Percentiles rank a stretch among this genome's conserved stretches.
Conservation (phyloP, 257 asterid genomes). For the Coffea eugenioides region DNA sequence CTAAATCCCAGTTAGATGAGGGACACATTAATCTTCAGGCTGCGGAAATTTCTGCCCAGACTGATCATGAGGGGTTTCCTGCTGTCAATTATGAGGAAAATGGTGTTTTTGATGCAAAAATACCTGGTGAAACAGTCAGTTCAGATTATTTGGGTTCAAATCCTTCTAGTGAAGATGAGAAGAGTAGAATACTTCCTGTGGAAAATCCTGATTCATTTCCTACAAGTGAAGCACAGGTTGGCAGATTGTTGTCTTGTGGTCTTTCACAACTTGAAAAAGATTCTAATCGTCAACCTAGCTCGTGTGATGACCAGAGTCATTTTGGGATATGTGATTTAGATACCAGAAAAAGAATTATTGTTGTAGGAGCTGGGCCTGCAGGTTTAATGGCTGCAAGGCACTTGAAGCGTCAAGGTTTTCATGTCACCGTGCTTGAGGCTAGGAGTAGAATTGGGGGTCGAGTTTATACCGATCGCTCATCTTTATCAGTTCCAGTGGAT, state of each 20-base stretch:
- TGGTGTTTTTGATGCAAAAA: constrained; percentile 34
- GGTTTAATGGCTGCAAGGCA: constrained; percentile 98
- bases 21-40: constrained; percentile 31
- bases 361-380: constrained; percentile 99
- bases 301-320: constrained; percentile 24
- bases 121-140: constrained; percentile 26
- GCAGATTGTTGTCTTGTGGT: constrained; percentile 28
- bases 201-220: constrained; percentile 32
- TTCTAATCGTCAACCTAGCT: constrained; percentile 27
- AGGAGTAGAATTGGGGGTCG: constrained; percentile 97
- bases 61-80: constrained; percentile 27
- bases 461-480: constrained; percentile 81
- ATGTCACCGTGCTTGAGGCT: constrained; percentile 84
- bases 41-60: constrained; percentile 35
- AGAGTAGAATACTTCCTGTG: constrained; percentile 27
- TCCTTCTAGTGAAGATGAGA: constrained; percentile 40
- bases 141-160: constrained; percentile 28
- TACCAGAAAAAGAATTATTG: constrained; percentile 53
- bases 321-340: constrained; percentile 33
- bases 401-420: constrained; percentile 92
- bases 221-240: constrained; percentile 24
- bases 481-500: constrained; percentile 97
- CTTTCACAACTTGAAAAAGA: constrained; percentile 34
- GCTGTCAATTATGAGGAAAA: constrained; percentile 35
- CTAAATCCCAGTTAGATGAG: constrained; percentile 24